Evolutionary conservation across 345 rosid genomes (phyloP), one percentile per base, ranked within the genome.

Genomic region (Trapa bicornis): DNA sequence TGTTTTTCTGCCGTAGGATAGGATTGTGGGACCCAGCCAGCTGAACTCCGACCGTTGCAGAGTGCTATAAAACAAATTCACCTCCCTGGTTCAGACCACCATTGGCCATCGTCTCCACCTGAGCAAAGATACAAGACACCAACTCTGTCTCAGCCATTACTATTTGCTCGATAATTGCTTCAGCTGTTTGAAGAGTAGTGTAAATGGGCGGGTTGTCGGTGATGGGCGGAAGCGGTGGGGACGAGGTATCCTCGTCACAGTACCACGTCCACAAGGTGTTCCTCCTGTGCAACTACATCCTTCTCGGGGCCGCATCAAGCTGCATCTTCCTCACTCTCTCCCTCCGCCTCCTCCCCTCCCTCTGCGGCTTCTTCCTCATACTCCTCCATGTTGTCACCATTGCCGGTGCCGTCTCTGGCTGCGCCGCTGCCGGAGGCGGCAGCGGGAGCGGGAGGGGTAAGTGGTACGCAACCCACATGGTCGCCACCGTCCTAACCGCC

Each of bases 391-490:
- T 79, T 54, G 22, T 85, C 52, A 90, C 96, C 47, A 80, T 87
- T 7, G 77, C 70, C 0, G 92, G 94, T 0, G 92, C 94, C 0
- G 75, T 88, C 33, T 81, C 89, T 0, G 96, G 97, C 11, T 88
- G 97, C 64, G 75, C 85, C 0, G 98, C 94, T 65, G 76, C 85
- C 0, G 98, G 92, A 0, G 90, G 86, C 61, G 79, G 90, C 0
- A 82, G 86, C 0, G 82, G 79, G 36, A 70, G 80, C 2, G 74
- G 77, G 36, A 47, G 69, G 0, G 69, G 68, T 58, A 52, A 81
- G 57, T 92, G 98, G 96, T 90, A 88, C 16, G 87, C 86, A 1
- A 85, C 92, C 5, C 94, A 88, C 82, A 85, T 93, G 98, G 92
- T 90, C 33, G 80, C 86, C 13, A 83, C 97, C 0, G 94, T 90